These are phyloP conservation scores for Monosporascus cannonballus DNA, from an alignment of 2,329 filamentous ascomycete genomes.

Conservation along the genomic window DNA sequence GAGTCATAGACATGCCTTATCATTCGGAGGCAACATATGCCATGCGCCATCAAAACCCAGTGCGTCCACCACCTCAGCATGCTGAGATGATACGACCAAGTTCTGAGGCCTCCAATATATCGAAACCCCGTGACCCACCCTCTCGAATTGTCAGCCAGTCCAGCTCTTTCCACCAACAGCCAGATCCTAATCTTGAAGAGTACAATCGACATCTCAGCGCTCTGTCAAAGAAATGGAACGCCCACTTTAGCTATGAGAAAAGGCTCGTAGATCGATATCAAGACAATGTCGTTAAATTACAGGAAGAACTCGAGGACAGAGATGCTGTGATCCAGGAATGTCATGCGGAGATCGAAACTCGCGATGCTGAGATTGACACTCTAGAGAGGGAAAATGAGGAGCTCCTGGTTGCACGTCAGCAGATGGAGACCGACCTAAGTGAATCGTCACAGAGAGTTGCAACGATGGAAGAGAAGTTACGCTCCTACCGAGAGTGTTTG, in stretches of 20 bases:
- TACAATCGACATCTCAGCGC: constrained; percentile 5
- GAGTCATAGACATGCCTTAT: not conserved
- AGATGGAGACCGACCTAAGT: constrained; percentile 17
- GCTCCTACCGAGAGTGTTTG: constrained; percentile 31
- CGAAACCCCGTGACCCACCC: constrained; percentile 9
- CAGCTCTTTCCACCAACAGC: not conserved
- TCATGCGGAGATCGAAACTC: constrained; percentile 6
- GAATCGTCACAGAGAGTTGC: constrained; percentile 20
- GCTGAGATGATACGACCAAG: constrained; percentile 2
- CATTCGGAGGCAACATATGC: not conserved
- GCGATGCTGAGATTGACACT: constrained; percentile 9
- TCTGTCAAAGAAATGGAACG: constrained; percentile 16
- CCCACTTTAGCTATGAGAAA: constrained; percentile 11
- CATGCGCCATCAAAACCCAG: not conserved
- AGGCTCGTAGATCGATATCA: constrained; percentile 12
- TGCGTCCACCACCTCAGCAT: not conserved
- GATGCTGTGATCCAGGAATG: constrained; percentile 7
- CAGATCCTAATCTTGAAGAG: constrained; percentile 9
- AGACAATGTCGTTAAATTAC: constrained; percentile 9
- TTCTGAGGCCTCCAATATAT: constrained; percentile 20
- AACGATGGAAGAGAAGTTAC: constrained; percentile 30
- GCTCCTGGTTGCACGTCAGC: constrained; percentile 19
- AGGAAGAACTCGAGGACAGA: constrained; percentile 8
- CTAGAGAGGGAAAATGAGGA: constrained; percentile 22
- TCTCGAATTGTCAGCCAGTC: not conserved